Evolutionary conservation across 805 yeast species (phyloP), one percentile per base, ranked within the genome.

Genomic region (Ascoidea asiatica): DNA sequence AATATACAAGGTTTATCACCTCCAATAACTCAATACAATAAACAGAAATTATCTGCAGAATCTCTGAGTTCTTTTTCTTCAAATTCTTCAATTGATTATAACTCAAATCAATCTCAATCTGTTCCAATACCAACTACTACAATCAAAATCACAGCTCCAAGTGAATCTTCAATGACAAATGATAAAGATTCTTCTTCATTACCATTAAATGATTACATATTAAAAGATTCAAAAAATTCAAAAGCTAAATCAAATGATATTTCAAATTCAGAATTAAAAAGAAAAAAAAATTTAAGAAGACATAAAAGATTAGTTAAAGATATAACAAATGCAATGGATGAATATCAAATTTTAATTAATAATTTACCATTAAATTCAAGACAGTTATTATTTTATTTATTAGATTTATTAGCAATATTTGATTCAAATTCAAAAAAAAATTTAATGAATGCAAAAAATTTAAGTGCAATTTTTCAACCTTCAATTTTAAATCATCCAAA

Each of bases 381-480:
- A 52, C 95, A 90, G 55, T 67, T 92, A 23, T 67, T 92, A 5
- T 82, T 88, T 50, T 92, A 92, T 65, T 74, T 92, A 19, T 64
- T 92, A 49, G 98, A 92, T 60, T 66, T 92, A 51, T 67, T 92
- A 47, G 81, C 95, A 13, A 74, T 88, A 64, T 94, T 92, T 55
- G 82, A 88, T 39, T 76, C 81, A 47, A 80, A 83, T 55, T 72
- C 94, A 15, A 75, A 73, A 42, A 75, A 75, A 48, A 92, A 89
- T 59, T 67, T 86, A 50, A 92, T 92, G 99, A 79, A 96, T 1
- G 85, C 95, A 1, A 75, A 87, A 53, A 92, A 92, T 58, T 66
- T 92, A 50, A 95, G 97, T 1, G 95, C 97, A 1, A 85, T 92
- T 46, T 92, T 92, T 65, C 98, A 92, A 64, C 97, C 98, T 3